Percentiles rank a stretch among this genome's conserved stretches.
Conservation (phyloP, 306 rosid species). For the Trichosanthes truncata region DNA sequence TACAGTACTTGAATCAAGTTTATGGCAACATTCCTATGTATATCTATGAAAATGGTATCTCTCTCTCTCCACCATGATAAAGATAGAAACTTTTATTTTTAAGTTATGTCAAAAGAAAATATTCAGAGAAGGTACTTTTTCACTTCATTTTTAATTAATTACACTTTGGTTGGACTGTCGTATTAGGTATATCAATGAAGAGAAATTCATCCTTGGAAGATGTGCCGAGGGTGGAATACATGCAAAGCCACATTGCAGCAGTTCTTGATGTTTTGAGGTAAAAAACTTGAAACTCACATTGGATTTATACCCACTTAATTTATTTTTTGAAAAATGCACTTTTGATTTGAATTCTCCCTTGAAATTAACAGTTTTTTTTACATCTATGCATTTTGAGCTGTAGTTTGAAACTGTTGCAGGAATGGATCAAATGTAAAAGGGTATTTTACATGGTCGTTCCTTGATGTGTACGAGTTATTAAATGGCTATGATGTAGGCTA, state of each 20-base stretch:
- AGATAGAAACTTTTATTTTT: too few relatives aligned
- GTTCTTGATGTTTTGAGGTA: constrained; percentile 41
- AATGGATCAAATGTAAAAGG: constrained; percentile 49
- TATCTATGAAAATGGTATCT: constrained; percentile 56
- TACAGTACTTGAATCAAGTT: constrained; percentile 32
- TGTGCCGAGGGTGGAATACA: constrained; percentile 32
- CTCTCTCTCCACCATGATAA: background rate
- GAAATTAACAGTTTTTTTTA: background rate
- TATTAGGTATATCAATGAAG: constrained; percentile 31
- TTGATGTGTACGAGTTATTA: constrained; percentile 42
- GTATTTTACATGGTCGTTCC: constrained; percentile 53
- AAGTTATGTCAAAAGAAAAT: background rate
- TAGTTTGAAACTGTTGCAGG: constrained; percentile 15
- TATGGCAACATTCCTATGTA: constrained; percentile 54
- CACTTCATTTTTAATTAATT: background rate
- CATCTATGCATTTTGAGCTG: background rate
- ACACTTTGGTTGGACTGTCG: background rate
- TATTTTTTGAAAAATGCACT: background rate
- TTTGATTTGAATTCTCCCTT: too few relatives aligned
- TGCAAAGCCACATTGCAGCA: constrained; percentile 25
- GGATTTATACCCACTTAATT: too few relatives aligned
- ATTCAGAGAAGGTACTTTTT: too few relatives aligned
- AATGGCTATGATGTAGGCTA: constrained; percentile 25
- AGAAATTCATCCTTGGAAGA: constrained; percentile 51
- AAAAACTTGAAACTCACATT: too few relatives aligned